Evolutionary conservation across 495 filamentous ascomycete genomes (phyloP).

Genomic region (Penicillium manginii): DNA sequence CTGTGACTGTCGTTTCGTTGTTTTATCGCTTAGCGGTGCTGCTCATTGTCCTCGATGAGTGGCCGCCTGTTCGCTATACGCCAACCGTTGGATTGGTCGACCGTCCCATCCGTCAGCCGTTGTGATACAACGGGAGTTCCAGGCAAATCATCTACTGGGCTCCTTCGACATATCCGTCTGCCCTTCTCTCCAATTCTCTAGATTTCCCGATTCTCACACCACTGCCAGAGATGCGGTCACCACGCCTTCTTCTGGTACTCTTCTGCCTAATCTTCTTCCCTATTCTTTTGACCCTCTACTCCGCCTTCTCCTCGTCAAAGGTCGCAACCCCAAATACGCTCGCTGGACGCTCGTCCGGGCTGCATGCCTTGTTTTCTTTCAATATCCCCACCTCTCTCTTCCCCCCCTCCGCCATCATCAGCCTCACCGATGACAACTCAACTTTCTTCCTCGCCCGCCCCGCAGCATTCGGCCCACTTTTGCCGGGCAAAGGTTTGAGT

Average conservation of each 20-base stretch:
- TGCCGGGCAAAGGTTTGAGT: conserved; percentile 76
- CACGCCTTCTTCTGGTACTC: conserved; percentile 55
- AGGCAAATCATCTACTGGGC: conserved; percentile 18
- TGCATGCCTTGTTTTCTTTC: conserved; percentile 65
- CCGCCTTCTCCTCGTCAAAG: conserved; percentile 46
- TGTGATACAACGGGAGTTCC: conserved; percentile 29
- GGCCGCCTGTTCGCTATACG: conserved; percentile 31
- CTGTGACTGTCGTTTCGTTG: conserved; percentile 18
- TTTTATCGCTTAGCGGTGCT: conserved; percentile 24
- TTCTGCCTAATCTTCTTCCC: conserved; percentile 59
- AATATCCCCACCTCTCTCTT: conserved; percentile 78
- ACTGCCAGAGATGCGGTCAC: conserved; percentile 55
- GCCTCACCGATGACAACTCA: conserved; percentile 95
- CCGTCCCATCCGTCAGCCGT: conserved; percentile 19
- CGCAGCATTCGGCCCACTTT: conserved; percentile 85
- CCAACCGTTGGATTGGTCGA: conserved; percentile 48
- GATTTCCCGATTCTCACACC: neutral
- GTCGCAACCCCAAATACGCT: conserved; percentile 46
- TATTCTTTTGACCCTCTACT: conserved; percentile 56
- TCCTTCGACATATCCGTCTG: conserved; percentile 7
- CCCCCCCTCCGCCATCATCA: conserved; percentile 92
- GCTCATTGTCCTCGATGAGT: conserved; percentile 45
- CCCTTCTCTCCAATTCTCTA: neutral
- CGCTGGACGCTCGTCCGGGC: conserved; percentile 43
- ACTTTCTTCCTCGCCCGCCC: conserved; percentile 94